These are phyloP conservation scores for Russula sp. DNA, from an alignment of 768 basidiomycete species.

Conservation along the genomic window DNA sequence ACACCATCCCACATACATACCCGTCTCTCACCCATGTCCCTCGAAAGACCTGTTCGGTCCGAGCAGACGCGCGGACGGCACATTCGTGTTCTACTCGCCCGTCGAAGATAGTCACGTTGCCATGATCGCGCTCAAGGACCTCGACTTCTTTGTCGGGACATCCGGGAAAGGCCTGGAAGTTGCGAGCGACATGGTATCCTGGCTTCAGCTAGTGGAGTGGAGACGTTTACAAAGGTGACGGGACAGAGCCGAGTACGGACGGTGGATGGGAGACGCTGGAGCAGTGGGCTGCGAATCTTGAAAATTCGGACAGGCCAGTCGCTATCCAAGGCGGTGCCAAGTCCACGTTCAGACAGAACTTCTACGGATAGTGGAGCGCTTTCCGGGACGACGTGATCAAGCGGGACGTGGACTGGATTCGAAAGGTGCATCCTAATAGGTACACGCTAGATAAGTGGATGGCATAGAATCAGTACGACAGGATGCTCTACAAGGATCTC, in stretches of 20 bases:
- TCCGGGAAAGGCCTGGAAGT: constrained; percentile 28
- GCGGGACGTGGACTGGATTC: constrained; percentile 36
- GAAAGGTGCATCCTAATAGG: no score
- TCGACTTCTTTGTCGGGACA: constrained; percentile 28
- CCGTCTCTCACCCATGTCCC: no score
- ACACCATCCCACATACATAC: no score
- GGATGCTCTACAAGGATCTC: no score
- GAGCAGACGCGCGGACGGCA: constrained; percentile 28
- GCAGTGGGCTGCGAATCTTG: constrained; percentile 21
- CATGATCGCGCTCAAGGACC: constrained; percentile 30
- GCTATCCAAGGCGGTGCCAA: constrained; percentile 17
- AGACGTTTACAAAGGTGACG: constrained; percentile 24
- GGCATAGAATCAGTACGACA: no score
- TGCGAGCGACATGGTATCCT: constrained; percentile 23
- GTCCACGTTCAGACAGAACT: constrained; percentile 19
- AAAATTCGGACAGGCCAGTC: constrained; percentile 24
- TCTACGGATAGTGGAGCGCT: constrained; percentile 1
- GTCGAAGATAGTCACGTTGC: constrained; percentile 28
- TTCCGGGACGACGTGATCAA: constrained; percentile 41
- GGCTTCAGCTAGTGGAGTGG: constrained; percentile 19
- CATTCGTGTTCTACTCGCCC: constrained; percentile 29
- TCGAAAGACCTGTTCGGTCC: constrained; percentile 25
- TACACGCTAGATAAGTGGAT: no score
- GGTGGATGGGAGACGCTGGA: constrained; percentile 17
- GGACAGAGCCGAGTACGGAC: constrained; percentile 26